phyloP scores from a whole-genome alignment of 225 moss, liverwort and hornwort species.

The Takakia lepidozioides region DNA sequence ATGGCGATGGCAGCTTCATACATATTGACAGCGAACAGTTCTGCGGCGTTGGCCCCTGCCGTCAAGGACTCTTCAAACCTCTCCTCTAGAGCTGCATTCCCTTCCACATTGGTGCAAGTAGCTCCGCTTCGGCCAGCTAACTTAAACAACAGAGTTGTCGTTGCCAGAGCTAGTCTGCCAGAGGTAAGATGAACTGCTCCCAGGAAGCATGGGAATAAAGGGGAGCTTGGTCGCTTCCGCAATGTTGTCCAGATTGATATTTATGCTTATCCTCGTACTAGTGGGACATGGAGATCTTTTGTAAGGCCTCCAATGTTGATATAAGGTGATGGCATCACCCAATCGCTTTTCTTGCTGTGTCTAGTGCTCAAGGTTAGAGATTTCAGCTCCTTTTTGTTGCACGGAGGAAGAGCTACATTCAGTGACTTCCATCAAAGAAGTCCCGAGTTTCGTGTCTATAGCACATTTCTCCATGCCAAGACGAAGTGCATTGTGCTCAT shows the following conservation, averaged over 20 bases:
- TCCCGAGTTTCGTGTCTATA: too few species aligned
- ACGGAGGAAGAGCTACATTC: not conserved
- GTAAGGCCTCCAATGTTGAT: not conserved
- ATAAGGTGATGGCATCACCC: not conserved
- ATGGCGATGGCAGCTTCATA: too few species aligned
- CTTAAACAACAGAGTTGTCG: conserved; percentile 7
- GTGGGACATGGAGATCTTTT: too few species aligned
- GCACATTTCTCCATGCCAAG: too few species aligned
- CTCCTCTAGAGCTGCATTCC: too few species aligned
- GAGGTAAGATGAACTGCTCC: conserved; percentile 14
- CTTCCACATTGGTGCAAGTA: conserved; percentile 19
- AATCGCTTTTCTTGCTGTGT: not conserved
- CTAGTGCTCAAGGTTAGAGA: not conserved
- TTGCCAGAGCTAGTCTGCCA: conserved; percentile 23
- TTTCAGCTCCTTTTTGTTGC: not conserved
- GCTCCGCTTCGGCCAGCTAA: conserved; percentile 13
- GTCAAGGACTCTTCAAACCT: too few species aligned
- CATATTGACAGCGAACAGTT: too few species aligned
- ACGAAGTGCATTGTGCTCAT: not conserved
- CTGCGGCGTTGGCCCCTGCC: too few species aligned
- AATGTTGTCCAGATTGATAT: not conserved
- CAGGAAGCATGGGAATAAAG: not conserved
- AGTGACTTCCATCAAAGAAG: too few species aligned
- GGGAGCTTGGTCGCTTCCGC: not conserved
- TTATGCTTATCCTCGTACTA: too few species aligned